phyloP scores from a whole-genome alignment of 75 land plant genomes.

The Pinus taeda region DNA sequence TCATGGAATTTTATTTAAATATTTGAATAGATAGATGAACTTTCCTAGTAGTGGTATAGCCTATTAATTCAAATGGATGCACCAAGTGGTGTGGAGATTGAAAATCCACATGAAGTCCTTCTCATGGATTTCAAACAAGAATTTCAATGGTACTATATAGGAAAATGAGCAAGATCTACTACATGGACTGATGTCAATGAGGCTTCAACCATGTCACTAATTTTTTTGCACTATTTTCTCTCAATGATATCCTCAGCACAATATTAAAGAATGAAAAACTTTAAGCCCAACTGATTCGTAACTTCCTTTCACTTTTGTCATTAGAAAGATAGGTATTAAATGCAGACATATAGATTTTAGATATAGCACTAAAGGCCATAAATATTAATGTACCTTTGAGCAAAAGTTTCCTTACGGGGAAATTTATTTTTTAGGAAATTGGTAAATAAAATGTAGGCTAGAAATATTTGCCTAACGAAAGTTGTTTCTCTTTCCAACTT shows the following conservation, averaged over 20 bases:
- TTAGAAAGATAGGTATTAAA: background rate
- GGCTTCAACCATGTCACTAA: slow-evolving; percentile 68
- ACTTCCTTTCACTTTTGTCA: background rate
- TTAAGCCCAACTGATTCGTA: background rate
- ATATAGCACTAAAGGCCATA: too few relatives aligned
- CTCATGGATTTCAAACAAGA: slow-evolving; percentile 57
- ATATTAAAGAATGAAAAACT: background rate
- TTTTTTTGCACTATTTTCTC: background rate
- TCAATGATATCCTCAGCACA: background rate
- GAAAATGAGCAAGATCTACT: slow-evolving; percentile 65
- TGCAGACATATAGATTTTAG: too few relatives aligned
- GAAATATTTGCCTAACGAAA: slow-evolving; percentile 22
- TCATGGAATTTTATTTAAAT: background rate
- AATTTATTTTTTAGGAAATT: background rate
- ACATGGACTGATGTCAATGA: slow-evolving; percentile 83
- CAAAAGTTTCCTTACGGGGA: background rate
- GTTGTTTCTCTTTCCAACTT: slow-evolving; percentile 33
- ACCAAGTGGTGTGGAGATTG: slow-evolving; percentile 67
- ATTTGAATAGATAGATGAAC: background rate
- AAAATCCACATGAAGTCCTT: slow-evolving; percentile 60
- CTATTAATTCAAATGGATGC: slow-evolving; percentile 71
- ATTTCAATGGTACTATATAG: slow-evolving; percentile 46
- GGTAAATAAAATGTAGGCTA: slow-evolving; percentile 11
- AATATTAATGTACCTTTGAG: too few relatives aligned
- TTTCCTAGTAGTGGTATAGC: slow-evolving; percentile 24